Evolutionary conservation across 495 filamentous ascomycete species (phyloP), one percentile per base, ranked within the genome.

Genomic region (Achaetomiella virescens): DNA sequence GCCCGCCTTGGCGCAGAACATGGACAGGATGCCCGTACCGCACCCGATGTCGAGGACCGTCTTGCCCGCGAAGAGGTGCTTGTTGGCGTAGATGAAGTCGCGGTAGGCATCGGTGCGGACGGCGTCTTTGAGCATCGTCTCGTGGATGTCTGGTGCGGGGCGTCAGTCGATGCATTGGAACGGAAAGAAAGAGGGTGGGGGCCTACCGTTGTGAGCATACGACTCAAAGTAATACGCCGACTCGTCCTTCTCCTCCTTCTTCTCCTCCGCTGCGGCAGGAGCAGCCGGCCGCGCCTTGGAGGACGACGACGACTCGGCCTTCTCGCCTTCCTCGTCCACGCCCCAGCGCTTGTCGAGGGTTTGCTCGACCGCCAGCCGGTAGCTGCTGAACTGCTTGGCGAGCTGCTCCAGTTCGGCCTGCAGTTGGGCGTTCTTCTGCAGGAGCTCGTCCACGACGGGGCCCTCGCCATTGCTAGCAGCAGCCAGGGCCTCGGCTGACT

Each of bases 1-100:
- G 62, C 93, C 93, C 52, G 93, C 92, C 66, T 85, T 88, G 41
- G 89, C 90, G 62, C 92, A 95, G 73, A 99, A 97, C 91, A 96
- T 97, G 68, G 67, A 74, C 7, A 81, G 72, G 57, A 81, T 81
- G n/a, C 79, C 84, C 27, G 93, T 97, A 68, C 93, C 93, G 74
- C 93, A 99, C 69, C 93, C 93, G 54, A 99, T 92, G 72, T 99
- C 93, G 31, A 99, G 84, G 50, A 99, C 93, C 17, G 92, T 83
- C 78, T 97, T 99, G 75, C 92, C 92, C 68, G 90, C 91, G 83
- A 99, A 97, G 44, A 99, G 81, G 71, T 95, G 84, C 71, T 86
- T 86, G 75, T 99, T 96, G 68, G 90, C 85, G 79, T 97, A 97
- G 73, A 99, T 99, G 49, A 95, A 87, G 72, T 97, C 91, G 54